Base-by-base conservation (phyloP, 2,329 filamentous ascomycete species). In the Colletotrichum incanum region DNA sequence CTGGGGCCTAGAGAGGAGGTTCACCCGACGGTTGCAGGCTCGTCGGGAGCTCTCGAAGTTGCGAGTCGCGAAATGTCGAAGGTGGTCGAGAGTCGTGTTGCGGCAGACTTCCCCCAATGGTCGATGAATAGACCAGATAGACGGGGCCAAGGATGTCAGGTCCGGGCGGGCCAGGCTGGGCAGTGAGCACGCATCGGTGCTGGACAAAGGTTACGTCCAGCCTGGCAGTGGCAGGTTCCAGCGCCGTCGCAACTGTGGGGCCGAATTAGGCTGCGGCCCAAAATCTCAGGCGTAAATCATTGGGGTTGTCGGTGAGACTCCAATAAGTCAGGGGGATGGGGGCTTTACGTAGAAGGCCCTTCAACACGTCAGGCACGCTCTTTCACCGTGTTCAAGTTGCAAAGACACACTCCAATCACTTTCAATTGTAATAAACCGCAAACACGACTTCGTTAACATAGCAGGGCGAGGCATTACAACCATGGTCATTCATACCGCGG, bases 81-180 rank as follows among this genome's bases (percentile, higher is more conserved):
- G 49, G 39, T 23, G 47, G 47, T 60, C 28, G 54, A 50, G 41
- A 43, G 58, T 52, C 52, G 49, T 47, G 47, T 59, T 54, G 49
- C 45, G 34, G 54, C 31, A 63, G 52, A 47, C 55, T 62, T 71
- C 26, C 41, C 23, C 31, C 28, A 47, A 34, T 49, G 54, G 31
- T 41, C 47, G 59, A 63, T 59, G 54, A 72, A 72, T 43, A 72
- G 60, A 72, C 70, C 70, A 72, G 70, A 72, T 72, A 55, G 59
- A 69, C 66, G 60, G 60, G 31, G 54, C 52, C 59, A 67, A 60
- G 70, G 45, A 70, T 69, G 54, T 65, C 56, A 60, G n/a, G 65
- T 64, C 65, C 39, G 52, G 55, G 65, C 69, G n/a, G 65, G 58
- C 59, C 61, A 58, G 41, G 69, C 62, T 60, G 50, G 50, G 67